Conservation (phyloP, 495 filamentous ascomycete genomes). For the Podospora anserina region DNA sequence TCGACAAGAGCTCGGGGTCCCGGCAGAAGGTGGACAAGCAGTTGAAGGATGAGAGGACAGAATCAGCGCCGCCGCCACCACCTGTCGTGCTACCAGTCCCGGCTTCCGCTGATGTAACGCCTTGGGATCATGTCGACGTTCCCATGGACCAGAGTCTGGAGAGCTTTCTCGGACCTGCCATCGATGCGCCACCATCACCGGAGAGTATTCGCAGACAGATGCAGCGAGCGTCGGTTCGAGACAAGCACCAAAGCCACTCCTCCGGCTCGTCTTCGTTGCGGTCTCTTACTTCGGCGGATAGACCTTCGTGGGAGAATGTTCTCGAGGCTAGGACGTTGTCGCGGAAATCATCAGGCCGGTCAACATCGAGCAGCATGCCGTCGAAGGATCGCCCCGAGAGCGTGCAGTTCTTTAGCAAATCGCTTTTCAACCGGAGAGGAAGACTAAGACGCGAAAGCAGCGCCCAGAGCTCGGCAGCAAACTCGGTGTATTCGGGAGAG, state of each 20-base stretch:
- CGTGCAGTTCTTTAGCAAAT: constrained; percentile 53
- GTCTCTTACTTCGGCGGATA: constrained; percentile 39
- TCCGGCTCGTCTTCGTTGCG: constrained; percentile 48
- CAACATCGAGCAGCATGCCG: constrained; percentile 44
- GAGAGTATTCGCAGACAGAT: constrained; percentile 52
- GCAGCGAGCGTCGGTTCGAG: constrained; percentile 44
- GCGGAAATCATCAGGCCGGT: constrained; percentile 50
- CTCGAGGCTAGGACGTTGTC: constrained; percentile 42
- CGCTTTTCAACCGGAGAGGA: constrained; percentile 46
- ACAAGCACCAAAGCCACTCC: constrained; percentile 47
- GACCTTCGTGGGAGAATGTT: constrained; percentile 44
- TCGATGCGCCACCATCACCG: constrained; percentile 54
- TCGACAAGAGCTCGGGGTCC: constrained; percentile 22
- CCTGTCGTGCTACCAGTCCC: neutral
- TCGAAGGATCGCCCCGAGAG: constrained; percentile 51
- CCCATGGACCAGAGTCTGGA: constrained; percentile 23
- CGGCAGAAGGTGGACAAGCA: constrained; percentile 28
- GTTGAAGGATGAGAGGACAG: constrained; percentile 8
- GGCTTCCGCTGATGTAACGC: neutral
- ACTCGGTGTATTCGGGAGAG: constrained; percentile 42
- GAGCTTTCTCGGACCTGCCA: constrained; percentile 45
- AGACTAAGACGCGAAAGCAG: constrained; percentile 44
- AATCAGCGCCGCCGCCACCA: constrained; percentile 9
- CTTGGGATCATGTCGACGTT: constrained; percentile 7
- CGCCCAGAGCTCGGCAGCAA: constrained; percentile 38